Evolutionary conservation across 345 rosid genomes (phyloP).

Genomic region (Citrus unshiu): DNA sequence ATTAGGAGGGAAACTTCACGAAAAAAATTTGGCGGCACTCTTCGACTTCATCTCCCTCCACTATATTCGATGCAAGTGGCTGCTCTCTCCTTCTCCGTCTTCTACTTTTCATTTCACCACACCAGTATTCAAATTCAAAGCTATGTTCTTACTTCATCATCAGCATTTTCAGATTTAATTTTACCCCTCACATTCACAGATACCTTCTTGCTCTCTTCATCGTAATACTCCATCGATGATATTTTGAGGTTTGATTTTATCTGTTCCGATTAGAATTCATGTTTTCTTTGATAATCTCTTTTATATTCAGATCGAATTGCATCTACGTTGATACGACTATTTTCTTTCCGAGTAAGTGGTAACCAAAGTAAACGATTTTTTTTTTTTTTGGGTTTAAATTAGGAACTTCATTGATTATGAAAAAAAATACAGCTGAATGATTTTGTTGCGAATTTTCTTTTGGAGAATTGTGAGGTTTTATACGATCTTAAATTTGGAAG

Average conservation of each 20-base stretch:
- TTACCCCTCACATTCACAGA: too few species aligned
- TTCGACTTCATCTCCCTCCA: background rate
- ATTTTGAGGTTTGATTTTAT: background rate
- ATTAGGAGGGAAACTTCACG: conserved; percentile 22
- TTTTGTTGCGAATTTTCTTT: too few species aligned
- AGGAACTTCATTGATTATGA: too few species aligned
- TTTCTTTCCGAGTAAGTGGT: background rate
- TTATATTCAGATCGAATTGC: background rate
- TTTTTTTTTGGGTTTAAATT: too few species aligned
- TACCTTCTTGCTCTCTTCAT: too few species aligned
- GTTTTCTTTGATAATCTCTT: background rate
- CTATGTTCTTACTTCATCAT: background rate
- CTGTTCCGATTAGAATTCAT: background rate
- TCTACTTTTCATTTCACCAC: background rate
- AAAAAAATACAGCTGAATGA: too few species aligned
- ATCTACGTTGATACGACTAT: background rate
- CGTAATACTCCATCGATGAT: background rate
- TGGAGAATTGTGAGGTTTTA: too few species aligned
- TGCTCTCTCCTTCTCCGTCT: background rate
- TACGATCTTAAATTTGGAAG: too few species aligned
- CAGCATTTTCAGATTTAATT: too few species aligned
- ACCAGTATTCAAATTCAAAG: background rate
- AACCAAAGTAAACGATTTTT: too few species aligned
- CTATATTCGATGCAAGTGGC: background rate
- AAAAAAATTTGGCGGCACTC: conserved; percentile 9